These are phyloP conservation scores for Chaetomium cochliodes DNA, from an alignment of 495 filamentous ascomycete species.

Conservation along the genomic window DNA sequence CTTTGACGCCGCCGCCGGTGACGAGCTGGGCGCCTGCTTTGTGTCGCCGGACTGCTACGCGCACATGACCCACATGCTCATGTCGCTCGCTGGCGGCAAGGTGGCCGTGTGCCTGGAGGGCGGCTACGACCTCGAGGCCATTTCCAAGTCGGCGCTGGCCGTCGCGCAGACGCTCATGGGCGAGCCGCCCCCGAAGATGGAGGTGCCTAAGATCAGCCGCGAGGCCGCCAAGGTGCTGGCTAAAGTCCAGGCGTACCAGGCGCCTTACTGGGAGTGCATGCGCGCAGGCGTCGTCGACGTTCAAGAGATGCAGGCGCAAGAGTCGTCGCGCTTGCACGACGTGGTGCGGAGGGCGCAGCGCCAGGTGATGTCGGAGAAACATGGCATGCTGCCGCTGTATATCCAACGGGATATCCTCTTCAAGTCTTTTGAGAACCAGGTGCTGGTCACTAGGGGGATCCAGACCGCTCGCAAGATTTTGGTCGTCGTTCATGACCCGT, in stretches of 20 bases:
- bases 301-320: constrained; percentile 38
- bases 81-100: constrained; percentile 90
- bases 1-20: constrained; percentile 92
- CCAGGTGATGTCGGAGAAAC: constrained; percentile 63
- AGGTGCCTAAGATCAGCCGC: constrained; percentile 48
- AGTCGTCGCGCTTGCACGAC: constrained; percentile 53
- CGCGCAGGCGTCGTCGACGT: constrained; percentile 49
- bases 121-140: constrained; percentile 90
- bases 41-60: constrained; percentile 90
- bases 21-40: constrained; percentile 87
- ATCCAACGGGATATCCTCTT: constrained; percentile 69
- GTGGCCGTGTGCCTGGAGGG: constrained; percentile 91
- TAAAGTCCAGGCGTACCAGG: constrained; percentile 53
- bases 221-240: constrained; percentile 51
- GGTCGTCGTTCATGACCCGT: constrained; percentile 82
- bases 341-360: constrained; percentile 72
- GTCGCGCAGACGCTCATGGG: constrained; percentile 94
- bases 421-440: constrained; percentile 81
- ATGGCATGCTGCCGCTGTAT: constrained; percentile 70
- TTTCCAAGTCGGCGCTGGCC: constrained; percentile 85
- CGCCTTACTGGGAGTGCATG: constrained; percentile 63
- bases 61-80: constrained; percentile 99
- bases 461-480: constrained; percentile 53
- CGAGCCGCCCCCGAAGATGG: constrained; percentile 75
- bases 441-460: constrained; percentile 67